Evolutionary conservation across 257 asterid genomes (phyloP), one percentile per base, ranked within the genome.

Genomic region (Lavandula angustifolia): DNA sequence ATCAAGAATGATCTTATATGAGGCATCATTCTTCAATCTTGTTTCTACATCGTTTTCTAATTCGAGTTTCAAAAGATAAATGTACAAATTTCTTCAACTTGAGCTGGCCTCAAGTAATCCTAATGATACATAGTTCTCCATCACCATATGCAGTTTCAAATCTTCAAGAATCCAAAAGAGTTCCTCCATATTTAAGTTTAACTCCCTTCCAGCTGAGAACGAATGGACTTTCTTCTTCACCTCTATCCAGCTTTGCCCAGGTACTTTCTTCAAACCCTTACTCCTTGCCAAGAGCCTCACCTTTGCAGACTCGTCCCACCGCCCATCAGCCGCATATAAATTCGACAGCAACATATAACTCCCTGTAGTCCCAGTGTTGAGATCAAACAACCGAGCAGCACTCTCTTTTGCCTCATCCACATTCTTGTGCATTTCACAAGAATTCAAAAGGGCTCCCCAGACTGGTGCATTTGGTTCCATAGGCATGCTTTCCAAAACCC

Each of bases 221-320:
- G 79, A 46, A 16, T 56, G 66, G 10, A 82, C 74, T 69, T 78
- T 85, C 79, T 81, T 88, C 80, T 74, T 82, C 79, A 81, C 89
- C 87, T 82, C 91, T 7, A 85, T 78, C 95, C 91, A 84, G 50
- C 96, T 88, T 14, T 80, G 86, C 17, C 91, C 95, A 0, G 87
- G 76, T 18, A 66, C 10, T 66, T 88, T 88, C 88, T 73, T 83
- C 72, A 88, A 41, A 13, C 96, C 94, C 75, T 62, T 78, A 3
- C 65, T 60, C 78, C 75, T 81, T 1, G 87, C 87, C 17, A 74
- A 75, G n/a, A 60, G 35, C 74, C 96, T 78, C 67, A 83, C 85
- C 48, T 67, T 78, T 0, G 91, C 96, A 32, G 89, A 76, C 22
- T 88, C 89, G 37, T 79, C 83, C 87, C 85, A 88, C 69, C 79